Evolutionary conservation across 2,329 filamentous ascomycete species (phyloP), one percentile per base, ranked within the genome.

Genomic region (Geosmithia putterillii): DNA sequence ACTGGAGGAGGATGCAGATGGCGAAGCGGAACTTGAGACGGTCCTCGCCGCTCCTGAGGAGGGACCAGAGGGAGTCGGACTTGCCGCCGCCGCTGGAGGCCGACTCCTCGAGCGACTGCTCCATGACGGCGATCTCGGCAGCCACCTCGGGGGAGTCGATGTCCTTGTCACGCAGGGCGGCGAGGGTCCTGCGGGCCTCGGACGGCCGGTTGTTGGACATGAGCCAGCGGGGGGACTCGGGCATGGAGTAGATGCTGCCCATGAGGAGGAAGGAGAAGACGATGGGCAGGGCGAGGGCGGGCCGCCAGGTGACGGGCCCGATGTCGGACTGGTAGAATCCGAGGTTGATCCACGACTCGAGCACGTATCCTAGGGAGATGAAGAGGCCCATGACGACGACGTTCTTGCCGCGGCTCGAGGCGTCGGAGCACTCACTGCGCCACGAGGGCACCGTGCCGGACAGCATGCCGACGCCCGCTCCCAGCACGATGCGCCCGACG

Each of bases 261-360:
- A 62, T 52, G n/a, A 65, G 51, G 6, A 63, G 43, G 4, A 57
- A 53, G 14, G 65, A 57, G 52, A 81, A 81, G 20, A 73, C 50
- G 20, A 78, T 69, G 50, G 70, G 64, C 47, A 71, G 66, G 12
- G 61, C 67, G n/a, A 81, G 61, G 1, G 79, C 78, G 53, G 81
- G 80, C 2, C 78, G 66, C 78, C 78, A 69, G 1, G 52, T 55
- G 40, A 57, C 48, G 15, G 54, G 49, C 3, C 54, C 54, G 10
- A 45, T 45, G 28, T 55, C 47, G 49, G 55, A 52, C 44, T 57
- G 51, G 45, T 45, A 67, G 51, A 67, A 67, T n/a, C 60, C 66
- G 17, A 69, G 55, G 52, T 69, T 59, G 47, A 69, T 62, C 66
- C 66, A 70, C 34, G 32, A 43, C 17, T 43, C 35, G 23, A 38